Evolutionary conservation across 148 eudicot genomes (phyloP), one percentile per base, ranked within the genome.

Genomic region (Cornus kousa): DNA sequence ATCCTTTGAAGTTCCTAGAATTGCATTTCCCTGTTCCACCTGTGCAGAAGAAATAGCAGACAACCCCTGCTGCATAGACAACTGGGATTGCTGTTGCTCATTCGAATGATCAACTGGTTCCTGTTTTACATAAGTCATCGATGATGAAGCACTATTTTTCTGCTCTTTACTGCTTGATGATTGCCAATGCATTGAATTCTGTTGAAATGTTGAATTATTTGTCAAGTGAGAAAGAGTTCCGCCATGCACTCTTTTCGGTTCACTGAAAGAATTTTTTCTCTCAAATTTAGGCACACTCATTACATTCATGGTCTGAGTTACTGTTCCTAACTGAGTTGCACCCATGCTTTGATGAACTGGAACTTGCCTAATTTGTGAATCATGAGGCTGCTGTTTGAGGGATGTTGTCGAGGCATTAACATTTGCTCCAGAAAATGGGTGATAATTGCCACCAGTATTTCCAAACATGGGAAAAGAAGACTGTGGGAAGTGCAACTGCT

Each of bases 401-500:
- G 88, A 71, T 77, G 87, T 57, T 53, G 91, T 57, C 5, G 93
- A 77, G 64, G 90, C 32, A 74, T 37, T 86, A 60, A 82, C 86
- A 83, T 87, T 88, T 76, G 88, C 23, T 74, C 88, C 86, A 70
- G 91, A 69, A 79, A 77, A 85, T 62, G 91, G 86, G 59, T 77
- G 77, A 85, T 83, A 84, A 80, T 68, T 88, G 57, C 85, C 82
- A 65, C 85, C 83, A 22, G 78, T n/a, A 72, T 71, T 86, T 79
- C 90, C 99, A 85, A 87, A 85, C 84, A 89, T 78, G 46, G 97
- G 87, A 83, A 85, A 87, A 65, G 94, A 87, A 48, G 87, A n/a
- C 69, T 88, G 96, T 23, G 97, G 73, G 80, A 90, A 91, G 80
- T 90, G 97, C 85, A 89, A 62, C 77, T 91, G 90, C 65, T 91